phyloP scores from a whole-genome alignment of 176 grass and related monocot species.

The Phoenix roebelenii region DNA sequence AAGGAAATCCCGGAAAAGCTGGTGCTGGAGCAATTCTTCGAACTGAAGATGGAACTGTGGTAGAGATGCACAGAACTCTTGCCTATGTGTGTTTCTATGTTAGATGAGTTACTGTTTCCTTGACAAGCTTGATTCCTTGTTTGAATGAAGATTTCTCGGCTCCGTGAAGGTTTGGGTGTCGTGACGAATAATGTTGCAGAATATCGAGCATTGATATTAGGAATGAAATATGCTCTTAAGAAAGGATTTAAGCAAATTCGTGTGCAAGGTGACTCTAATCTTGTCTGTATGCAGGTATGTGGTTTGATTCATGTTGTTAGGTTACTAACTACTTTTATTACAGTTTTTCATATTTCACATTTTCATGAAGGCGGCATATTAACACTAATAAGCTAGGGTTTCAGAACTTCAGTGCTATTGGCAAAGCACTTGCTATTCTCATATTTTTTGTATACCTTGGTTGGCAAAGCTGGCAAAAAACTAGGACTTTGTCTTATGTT shows the following conservation, averaged over 20 bases:
- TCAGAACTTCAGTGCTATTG: no score
- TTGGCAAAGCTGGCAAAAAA: no score
- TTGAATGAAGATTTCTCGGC: slow-evolving; percentile 45
- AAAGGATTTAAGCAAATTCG: slow-evolving; percentile 61
- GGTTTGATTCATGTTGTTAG: not conserved
- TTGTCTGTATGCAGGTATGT: slow-evolving; percentile 61
- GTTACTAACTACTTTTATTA: no score
- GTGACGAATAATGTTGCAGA: slow-evolving; percentile 84
- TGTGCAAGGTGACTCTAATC: slow-evolving; percentile 59
- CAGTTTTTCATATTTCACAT: no score
- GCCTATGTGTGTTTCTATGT: slow-evolving; percentile 1
- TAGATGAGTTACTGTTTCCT: slow-evolving; percentile 18
- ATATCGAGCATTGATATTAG: slow-evolving; percentile 57
- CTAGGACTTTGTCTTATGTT: no score
- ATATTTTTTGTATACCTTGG: no score
- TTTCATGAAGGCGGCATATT: no score
- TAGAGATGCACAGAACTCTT: slow-evolving; percentile 15
- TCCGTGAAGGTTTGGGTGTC: slow-evolving; percentile 68
- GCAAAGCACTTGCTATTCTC: no score
- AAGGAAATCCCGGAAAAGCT: slow-evolving; percentile 83
- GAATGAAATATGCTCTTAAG: slow-evolving; percentile 47
- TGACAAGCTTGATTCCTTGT: slow-evolving; percentile 11
- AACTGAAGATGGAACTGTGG: slow-evolving; percentile 65
- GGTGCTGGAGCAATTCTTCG: slow-evolving; percentile 76
- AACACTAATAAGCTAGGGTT: no score